These are phyloP conservation scores for Dissophora globulifera DNA, from an alignment of 192 early-diverging fungal species.

Conservation along the genomic window DNA sequence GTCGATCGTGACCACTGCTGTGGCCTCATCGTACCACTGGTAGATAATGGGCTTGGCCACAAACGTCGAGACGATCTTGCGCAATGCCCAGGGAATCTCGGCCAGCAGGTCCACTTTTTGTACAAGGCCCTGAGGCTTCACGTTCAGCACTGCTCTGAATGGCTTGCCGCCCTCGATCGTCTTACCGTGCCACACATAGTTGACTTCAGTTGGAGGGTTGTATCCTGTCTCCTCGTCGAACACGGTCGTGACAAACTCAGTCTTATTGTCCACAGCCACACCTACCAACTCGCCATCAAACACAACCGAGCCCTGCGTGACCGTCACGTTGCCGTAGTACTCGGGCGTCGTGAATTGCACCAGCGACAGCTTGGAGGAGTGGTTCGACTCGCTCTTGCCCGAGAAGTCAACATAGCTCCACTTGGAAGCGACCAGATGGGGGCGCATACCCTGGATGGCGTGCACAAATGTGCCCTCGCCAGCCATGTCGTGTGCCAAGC, in stretches of 20 bases:
- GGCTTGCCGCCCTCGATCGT: conserved; percentile 73
- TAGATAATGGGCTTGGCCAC: conserved; percentile 94
- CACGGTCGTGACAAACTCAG: conserved; percentile 69
- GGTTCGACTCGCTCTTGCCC: conserved; percentile 56
- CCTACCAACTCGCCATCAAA: conserved; percentile 73
- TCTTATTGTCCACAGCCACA: conserved; percentile 80
- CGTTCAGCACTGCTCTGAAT: conserved; percentile 71
- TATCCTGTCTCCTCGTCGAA: conserved; percentile 88
- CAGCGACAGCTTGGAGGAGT: conserved; percentile 70
- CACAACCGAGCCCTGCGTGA: conserved; percentile 80
- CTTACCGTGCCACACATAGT: conserved; percentile 84
- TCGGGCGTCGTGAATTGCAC: conserved; percentile 85
- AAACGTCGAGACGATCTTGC: conserved; percentile 84
- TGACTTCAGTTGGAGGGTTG: conserved; percentile 75
- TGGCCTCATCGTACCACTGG: conserved; percentile 88
- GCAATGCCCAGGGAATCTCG: conserved; percentile 92
- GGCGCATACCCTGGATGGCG: conserved; percentile 87
- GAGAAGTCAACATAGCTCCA: conserved; percentile 89
- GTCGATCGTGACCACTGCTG: conserved; percentile 79
- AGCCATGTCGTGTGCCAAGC: conserved; percentile 70
- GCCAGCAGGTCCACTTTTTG: conserved; percentile 91
- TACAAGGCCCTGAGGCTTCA: conserved; percentile 69
- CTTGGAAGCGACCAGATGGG: conserved; percentile 81
- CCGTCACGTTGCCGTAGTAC: conserved; percentile 71
- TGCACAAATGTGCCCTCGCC: conserved; percentile 85